Conservation (phyloP, 2,329 filamentous ascomycete species). For the Penicillium sp. region DNA sequence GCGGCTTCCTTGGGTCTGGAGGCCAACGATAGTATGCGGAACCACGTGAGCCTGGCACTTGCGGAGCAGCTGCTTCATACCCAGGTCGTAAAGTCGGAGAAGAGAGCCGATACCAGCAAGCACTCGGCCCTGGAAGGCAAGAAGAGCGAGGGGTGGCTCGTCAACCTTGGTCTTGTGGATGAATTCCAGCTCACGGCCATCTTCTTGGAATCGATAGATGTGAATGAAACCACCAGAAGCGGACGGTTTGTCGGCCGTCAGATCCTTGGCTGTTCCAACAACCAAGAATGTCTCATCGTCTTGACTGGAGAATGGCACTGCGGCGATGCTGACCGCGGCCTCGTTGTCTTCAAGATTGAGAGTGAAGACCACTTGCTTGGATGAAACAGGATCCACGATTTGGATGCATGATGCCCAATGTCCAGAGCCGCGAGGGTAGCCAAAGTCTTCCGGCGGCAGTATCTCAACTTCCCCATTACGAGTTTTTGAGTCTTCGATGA, state of each 20-base stretch:
- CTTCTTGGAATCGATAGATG: conserved; percentile 84
- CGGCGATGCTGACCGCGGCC: conserved; percentile 81
- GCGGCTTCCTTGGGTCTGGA: conserved; percentile 87
- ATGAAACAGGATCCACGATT: conserved; percentile 77
- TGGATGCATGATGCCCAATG: conserved; percentile 97
- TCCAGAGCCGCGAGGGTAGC: conserved; percentile 77
- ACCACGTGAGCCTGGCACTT: conserved; percentile 83
- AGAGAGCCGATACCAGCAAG: conserved; percentile 82
- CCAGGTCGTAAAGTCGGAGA: conserved; percentile 86
- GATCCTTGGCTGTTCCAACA: conserved; percentile 90
- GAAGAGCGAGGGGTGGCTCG: conserved; percentile 82
- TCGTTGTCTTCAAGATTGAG: conserved; percentile 88
- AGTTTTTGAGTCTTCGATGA: conserved; percentile 70
- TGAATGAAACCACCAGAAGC: conserved; percentile 83
- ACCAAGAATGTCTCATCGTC: conserved; percentile 89
- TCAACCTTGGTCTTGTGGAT: conserved; percentile 96
- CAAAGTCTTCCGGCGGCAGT: conserved; percentile 80
- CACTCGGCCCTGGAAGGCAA: conserved; percentile 89
- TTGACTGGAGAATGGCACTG: conserved; percentile 84
- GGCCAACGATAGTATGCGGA: conserved; percentile 79
- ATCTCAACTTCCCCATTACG: conserved; percentile 72
- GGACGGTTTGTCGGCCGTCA: conserved; percentile 74
- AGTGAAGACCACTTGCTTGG: conserved; percentile 73
- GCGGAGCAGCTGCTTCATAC: conserved; percentile 86
- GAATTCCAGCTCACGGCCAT: conserved; percentile 86